phyloP scores from a whole-genome alignment of 257 asterid species.

The Nicotiana undulata region DNA sequence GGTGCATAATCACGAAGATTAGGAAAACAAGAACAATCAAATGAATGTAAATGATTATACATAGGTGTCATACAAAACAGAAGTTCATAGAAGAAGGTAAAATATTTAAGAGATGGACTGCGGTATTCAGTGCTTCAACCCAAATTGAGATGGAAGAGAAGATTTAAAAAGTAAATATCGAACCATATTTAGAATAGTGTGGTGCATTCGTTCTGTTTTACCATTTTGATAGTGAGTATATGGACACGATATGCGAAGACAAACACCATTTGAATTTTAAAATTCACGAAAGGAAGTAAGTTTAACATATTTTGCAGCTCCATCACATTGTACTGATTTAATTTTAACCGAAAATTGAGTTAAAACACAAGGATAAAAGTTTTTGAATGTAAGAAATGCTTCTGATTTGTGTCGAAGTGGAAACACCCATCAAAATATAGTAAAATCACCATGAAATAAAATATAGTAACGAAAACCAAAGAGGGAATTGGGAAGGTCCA shows the following conservation, averaged over 20 bases:
- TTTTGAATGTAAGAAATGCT: not conserved
- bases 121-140: not conserved
- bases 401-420: not conserved
- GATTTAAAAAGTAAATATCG: not conserved
- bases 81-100: not conserved
- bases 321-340: not conserved
- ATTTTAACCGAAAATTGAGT: not conserved
- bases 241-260: not conserved
- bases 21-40: not conserved
- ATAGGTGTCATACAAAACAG: not conserved
- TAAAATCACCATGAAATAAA: not conserved
- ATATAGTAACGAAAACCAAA: not conserved
- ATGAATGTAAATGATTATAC: not conserved
- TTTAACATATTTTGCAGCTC: not conserved
- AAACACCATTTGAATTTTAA: not conserved
- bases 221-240: not conserved
- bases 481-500: not conserved
- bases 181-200: not conserved
- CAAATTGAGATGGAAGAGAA: not conserved
- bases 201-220: not conserved
- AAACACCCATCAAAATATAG: not conserved
- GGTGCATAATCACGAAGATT: not conserved
- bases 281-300: not conserved
- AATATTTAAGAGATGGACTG: not conserved
- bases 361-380: not conserved